Conservation (phyloP, 495 filamentous ascomycete genomes). For the Podospora pseudopauciseta region DNA sequence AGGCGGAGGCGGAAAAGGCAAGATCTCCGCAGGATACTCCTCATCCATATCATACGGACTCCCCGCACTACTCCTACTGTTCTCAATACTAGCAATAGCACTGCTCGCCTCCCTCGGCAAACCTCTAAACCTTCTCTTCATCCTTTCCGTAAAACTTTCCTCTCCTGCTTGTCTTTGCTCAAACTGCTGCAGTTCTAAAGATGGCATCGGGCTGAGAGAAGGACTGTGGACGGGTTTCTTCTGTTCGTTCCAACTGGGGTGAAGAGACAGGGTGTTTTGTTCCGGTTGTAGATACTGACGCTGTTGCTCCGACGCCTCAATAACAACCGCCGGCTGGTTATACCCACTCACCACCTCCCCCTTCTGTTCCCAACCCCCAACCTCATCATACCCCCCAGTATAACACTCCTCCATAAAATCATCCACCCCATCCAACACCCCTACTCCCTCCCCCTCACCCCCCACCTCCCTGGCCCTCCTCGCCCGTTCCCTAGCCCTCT, state of each 20-base stretch:
- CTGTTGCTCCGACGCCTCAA: not conserved
- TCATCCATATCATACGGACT: not conserved
- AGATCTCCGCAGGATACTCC: not conserved
- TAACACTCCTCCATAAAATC: not conserved
- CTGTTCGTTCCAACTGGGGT: not conserved
- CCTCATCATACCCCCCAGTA: conserved; percentile 1
- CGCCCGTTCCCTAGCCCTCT: conserved; percentile 26
- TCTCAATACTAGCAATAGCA: not conserved
- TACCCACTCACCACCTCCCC: not conserved
- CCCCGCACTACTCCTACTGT: conserved; percentile 1
- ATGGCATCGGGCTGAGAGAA: not conserved
- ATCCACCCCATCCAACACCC: not conserved
- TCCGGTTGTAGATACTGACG: not conserved
- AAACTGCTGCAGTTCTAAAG: not conserved
- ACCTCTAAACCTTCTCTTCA: conserved; percentile 1
- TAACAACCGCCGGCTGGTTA: not conserved
- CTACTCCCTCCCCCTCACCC: not conserved
- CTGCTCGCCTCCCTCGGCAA: not conserved
- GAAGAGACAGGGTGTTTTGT: not conserved
- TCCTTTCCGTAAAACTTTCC: not conserved
- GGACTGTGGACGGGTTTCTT: not conserved
- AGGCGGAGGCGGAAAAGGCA: not conserved
- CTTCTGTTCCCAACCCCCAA: not conserved
- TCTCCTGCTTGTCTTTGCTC: not conserved
- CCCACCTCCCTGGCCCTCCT: conserved; percentile 1